Evolutionary conservation across 75 land plant genomes (phyloP).

Genomic region (Pinus albicaulis): DNA sequence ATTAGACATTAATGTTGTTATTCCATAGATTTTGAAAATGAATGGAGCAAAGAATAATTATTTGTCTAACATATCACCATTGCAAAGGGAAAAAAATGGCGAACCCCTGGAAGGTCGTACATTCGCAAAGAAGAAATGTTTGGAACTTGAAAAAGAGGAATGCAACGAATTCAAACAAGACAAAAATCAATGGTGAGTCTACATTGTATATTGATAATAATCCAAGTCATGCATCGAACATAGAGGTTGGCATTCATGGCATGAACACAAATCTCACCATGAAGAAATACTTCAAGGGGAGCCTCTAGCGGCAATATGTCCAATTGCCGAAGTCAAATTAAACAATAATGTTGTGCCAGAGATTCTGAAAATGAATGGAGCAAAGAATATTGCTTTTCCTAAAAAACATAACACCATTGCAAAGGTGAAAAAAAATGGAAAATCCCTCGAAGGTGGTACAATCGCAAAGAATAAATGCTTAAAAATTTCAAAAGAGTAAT

Average conservation of each 20-base stretch:
- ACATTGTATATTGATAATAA: not conserved
- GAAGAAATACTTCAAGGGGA: not conserved
- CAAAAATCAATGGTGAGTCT: not conserved
- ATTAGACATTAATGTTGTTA: not conserved
- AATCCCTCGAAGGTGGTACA: not conserved
- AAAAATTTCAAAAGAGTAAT: not conserved
- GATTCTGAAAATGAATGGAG: not conserved
- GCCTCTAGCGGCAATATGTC: not conserved
- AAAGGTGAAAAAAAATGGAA: not conserved
- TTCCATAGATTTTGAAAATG: not conserved
- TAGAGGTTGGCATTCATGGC: not conserved
- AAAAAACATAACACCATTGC: not conserved
- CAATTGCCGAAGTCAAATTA: not conserved
- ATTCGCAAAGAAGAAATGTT: not conserved
- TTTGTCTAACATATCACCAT: not conserved
- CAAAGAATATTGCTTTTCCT: not conserved
- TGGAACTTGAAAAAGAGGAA: not conserved
- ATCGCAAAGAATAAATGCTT: not conserved
- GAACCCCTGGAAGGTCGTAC: not conserved
- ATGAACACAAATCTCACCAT: not conserved
- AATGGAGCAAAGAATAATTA: no score
- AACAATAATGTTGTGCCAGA: not conserved
- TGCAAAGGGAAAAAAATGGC: not conserved
- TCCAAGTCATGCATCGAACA: not conserved
- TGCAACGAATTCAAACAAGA: not conserved